Evolutionary conservation across 1,284 basidiomycete genomes (phyloP).

Genomic region (Fomitopsis schrenkii): DNA sequence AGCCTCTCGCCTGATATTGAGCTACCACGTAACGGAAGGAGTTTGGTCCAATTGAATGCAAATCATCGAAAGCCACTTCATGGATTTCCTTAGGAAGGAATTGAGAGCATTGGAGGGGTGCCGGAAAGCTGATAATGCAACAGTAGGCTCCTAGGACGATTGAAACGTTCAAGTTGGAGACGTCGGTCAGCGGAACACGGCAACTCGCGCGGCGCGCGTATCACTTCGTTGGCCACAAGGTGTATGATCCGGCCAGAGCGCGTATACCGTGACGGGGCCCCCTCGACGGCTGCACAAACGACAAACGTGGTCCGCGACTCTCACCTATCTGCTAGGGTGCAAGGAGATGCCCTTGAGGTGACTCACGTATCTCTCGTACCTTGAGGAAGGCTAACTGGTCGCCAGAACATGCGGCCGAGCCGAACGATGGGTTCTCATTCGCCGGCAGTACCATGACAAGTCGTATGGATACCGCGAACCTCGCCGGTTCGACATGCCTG

Average conservation of each 20-base stretch:
- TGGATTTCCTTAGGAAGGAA: no score
- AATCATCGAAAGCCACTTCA: no score
- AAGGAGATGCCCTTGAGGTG: neutral
- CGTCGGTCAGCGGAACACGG: no score
- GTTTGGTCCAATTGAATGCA: no score
- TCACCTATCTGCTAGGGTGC: neutral
- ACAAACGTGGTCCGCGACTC: neutral
- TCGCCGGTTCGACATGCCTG: conserved; percentile 61
- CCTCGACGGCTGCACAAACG: no score
- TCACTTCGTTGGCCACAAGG: neutral
- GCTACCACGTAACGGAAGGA: no score
- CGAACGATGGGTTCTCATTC: neutral
- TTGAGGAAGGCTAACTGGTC: neutral
- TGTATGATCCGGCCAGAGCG: neutral
- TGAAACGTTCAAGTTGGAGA: no score
- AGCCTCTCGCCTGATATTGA: no score
- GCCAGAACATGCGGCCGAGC: neutral
- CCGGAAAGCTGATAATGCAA: no score
- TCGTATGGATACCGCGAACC: conserved; percentile 78
- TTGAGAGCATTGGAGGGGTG: no score
- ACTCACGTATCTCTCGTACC: neutral
- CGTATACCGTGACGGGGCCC: no score
- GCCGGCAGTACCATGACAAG: conserved; percentile 68
- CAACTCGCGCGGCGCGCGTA: neutral
- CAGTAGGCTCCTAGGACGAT: no score